These are phyloP conservation scores for Candida albicans DNA, from an alignment of 1,139 yeast species.

Conservation along the genomic window DNA sequence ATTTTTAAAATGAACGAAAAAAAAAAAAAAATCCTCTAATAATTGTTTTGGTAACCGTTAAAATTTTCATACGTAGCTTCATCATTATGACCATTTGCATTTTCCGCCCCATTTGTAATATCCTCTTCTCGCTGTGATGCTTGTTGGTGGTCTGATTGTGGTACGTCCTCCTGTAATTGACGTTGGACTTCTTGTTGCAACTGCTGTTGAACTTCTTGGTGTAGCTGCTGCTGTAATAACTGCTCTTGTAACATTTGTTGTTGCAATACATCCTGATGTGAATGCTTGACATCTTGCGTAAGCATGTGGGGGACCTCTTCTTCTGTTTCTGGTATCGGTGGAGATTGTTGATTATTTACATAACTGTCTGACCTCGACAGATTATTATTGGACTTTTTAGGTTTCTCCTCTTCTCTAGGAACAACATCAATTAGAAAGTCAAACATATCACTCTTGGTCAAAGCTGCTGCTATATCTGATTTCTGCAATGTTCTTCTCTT, in stretches of 20 bases:
- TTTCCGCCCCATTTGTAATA: neutral
- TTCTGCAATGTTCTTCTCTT: slow-evolving; percentile 91
- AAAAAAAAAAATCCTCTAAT: slow-evolving; percentile 1
- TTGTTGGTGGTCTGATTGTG: slow-evolving; percentile 9
- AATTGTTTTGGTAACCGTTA: slow-evolving; percentile 6
- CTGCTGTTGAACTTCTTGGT: slow-evolving; percentile 8
- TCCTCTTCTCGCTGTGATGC: neutral
- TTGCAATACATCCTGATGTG: slow-evolving; percentile 8
- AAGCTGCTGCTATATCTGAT: slow-evolving; percentile 92
- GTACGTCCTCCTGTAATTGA: slow-evolving; percentile 8
- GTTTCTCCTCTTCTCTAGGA: slow-evolving; percentile 75
- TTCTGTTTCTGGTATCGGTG: slow-evolving; percentile 6
- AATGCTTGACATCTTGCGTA: slow-evolving; percentile 1
- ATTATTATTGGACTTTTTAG: slow-evolving; percentile 33
- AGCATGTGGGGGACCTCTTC: neutral
- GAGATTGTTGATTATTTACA: slow-evolving; percentile 9
- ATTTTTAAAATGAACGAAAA: neutral
- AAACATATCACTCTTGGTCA: slow-evolving; percentile 94
- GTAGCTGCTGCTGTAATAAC: slow-evolving; percentile 16
- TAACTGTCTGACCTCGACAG: neutral
- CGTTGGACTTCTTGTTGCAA: slow-evolving; percentile 9
- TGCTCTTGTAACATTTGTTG: slow-evolving; percentile 18
- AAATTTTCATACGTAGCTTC: slow-evolving; percentile 5
- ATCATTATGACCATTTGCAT: slow-evolving; percentile 1
- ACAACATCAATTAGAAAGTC: slow-evolving; percentile 95